Conservation (phyloP, 164 flowering plant species). For the Tetrastigma voinierianum region DNA sequence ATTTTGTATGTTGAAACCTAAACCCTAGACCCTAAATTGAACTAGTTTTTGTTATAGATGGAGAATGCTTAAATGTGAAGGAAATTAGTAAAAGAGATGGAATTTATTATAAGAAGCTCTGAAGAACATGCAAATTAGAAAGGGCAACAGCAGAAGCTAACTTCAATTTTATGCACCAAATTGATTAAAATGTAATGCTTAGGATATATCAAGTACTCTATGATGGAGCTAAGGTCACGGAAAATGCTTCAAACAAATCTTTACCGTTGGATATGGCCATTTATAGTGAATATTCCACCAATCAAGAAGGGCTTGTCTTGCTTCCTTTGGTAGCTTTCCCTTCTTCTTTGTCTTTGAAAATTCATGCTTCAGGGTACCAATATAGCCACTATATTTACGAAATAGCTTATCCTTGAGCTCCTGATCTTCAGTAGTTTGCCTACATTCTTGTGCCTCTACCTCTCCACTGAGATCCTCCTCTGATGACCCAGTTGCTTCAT, state of each 20-base stretch:
- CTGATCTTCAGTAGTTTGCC: slow-evolving; percentile 34
- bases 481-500: slow-evolving; percentile 50
- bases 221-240: too few species aligned
- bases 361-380: slow-evolving; percentile 61
- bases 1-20: too few species aligned
- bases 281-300: slow-evolving; percentile 78
- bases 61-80: too few species aligned
- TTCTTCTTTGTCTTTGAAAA: slow-evolving; percentile 75
- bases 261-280: slow-evolving; percentile 83
- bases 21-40: too few species aligned
- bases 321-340: slow-evolving; percentile 68
- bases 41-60: too few species aligned
- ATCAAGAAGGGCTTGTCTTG: slow-evolving; percentile 52
- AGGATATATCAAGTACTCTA: too few species aligned
- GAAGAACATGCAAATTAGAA: too few species aligned
- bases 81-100: too few species aligned
- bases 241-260: neutral
- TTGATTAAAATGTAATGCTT: too few species aligned
- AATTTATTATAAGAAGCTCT: too few species aligned
- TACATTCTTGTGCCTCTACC: slow-evolving; percentile 28
- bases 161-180: too few species aligned
- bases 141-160: too few species aligned
- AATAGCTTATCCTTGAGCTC: slow-evolving; percentile 61
- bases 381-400: slow-evolving; percentile 60
- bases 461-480: slow-evolving; percentile 70